Evolutionary conservation across 1,139 yeast species (phyloP).

Genomic region (Diutina sp.): DNA sequence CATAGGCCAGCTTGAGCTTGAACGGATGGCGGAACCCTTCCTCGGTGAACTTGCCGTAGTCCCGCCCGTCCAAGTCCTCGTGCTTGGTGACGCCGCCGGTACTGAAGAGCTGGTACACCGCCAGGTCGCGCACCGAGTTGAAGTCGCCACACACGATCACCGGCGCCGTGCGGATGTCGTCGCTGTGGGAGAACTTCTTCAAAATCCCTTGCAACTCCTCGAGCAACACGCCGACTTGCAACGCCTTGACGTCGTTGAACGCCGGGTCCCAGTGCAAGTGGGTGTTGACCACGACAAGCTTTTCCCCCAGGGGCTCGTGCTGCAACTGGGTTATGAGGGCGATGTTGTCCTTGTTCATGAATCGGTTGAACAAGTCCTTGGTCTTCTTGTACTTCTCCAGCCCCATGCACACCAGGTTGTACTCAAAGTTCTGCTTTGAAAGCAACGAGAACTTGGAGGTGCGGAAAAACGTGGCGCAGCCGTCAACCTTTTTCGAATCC

Average conservation of each 20-base stretch:
- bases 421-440: slow-evolving; percentile 70
- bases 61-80: slow-evolving; percentile 71
- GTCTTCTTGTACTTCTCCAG: slow-evolving; percentile 86
- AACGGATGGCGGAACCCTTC: slow-evolving; percentile 79
- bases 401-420: slow-evolving; percentile 77
- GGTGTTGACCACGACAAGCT: slow-evolving; percentile 69
- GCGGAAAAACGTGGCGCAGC: slow-evolving; percentile 87
- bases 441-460: slow-evolving; percentile 54
- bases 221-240: slow-evolving; percentile 84
- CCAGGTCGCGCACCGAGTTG: slow-evolving; percentile 77
- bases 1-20: slow-evolving; percentile 77
- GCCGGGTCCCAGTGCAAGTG: slow-evolving; percentile 99
- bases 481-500: slow-evolving; percentile 88
- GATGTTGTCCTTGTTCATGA: slow-evolving; percentile 90
- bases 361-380: slow-evolving; percentile 88
- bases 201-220: slow-evolving; percentile 69
- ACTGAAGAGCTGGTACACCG: slow-evolving; percentile 82
- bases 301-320: slow-evolving; percentile 59
- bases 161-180: slow-evolving; percentile 56
- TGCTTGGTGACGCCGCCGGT: slow-evolving; percentile 68
- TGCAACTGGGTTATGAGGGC: slow-evolving; percentile 75
- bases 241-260: slow-evolving; percentile 87
- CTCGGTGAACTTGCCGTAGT: slow-evolving; percentile 83
- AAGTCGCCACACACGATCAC: slow-evolving; percentile 89
- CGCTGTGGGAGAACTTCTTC: slow-evolving; percentile 37